Percentiles rank a stretch among this genome's conserved stretches.
phyloP scores from a whole-genome alignment of 2,329 filamentous ascomycete genomes.

The Xylaria sp. region DNA sequence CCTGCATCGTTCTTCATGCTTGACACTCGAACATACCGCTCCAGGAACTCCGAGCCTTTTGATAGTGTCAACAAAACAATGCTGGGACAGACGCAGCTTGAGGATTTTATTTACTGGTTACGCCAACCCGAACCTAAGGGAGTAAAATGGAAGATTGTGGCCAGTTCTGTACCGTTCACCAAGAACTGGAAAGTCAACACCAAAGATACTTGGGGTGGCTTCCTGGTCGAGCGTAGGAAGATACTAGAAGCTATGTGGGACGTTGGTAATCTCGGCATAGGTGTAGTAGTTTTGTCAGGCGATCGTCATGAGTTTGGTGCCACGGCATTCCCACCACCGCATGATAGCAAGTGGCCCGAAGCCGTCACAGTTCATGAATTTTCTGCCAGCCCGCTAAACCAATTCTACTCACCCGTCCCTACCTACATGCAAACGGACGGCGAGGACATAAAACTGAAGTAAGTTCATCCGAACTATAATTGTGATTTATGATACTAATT shows the following conservation, averaged over 20 bases:
- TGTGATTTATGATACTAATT: background rate
- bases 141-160: conserved; percentile 92
- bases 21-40: conserved; percentile 89
- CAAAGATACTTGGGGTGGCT: conserved; percentile 94
- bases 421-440: conserved; percentile 85
- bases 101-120: conserved; percentile 82
- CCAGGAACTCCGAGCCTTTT: conserved; percentile 68
- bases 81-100: conserved; percentile 81
- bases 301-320: conserved; percentile 98
- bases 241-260: conserved; percentile 95
- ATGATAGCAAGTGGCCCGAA: conserved; percentile 69
- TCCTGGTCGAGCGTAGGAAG: conserved; percentile 79
- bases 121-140: conserved; percentile 75
- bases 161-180: conserved; percentile 92
- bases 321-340: conserved; percentile 77
- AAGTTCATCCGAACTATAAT: conserved; percentile 51
- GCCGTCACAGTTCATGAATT: conserved; percentile 84
- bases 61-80: conserved; percentile 80
- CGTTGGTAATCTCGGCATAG: conserved; percentile 76
- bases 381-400: conserved; percentile 87
- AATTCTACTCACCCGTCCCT: conserved; percentile 89
- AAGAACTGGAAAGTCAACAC: conserved; percentile 95
- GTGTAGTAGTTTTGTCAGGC: conserved; percentile 86
- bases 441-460: conserved; percentile 87
- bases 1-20: conserved; percentile 95